Evolutionary conservation across 2,329 filamentous ascomycete species (phyloP).

Genomic region (Hypomyces perniciosus): DNA sequence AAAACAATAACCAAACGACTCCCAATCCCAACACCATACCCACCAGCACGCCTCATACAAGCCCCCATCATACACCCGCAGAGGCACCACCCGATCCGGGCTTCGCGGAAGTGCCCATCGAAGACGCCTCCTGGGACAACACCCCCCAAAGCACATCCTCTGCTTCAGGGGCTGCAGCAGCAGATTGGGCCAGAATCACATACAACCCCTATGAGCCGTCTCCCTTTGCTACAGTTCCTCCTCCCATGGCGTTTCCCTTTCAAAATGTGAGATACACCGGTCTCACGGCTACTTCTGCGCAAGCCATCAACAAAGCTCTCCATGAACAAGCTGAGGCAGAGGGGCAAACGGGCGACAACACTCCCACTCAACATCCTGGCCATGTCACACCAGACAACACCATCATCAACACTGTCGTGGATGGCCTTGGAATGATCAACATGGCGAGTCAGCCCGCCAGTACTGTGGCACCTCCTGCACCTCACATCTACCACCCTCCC

Average conservation of each 20-base stretch:
- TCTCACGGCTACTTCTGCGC: not conserved
- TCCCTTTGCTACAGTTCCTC: not conserved
- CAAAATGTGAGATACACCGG: not conserved
- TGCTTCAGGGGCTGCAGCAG: not conserved
- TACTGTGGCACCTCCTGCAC: not conserved
- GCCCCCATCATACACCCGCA: not conserved
- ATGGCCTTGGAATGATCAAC: not conserved
- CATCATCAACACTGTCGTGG: not conserved
- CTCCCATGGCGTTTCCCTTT: not conserved
- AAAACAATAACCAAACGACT: not conserved
- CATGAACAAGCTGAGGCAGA: not conserved
- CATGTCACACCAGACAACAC: not conserved
- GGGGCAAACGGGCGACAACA: not conserved
- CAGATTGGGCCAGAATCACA: not conserved
- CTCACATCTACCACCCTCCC: not conserved
- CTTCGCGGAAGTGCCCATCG: slow-evolving; percentile 4
- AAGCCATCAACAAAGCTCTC: not conserved
- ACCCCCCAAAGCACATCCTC: not conserved
- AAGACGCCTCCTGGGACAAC: not conserved
- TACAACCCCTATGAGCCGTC: not conserved
- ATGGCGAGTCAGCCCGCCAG: not conserved
- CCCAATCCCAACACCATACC: not conserved
- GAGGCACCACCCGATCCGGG: not conserved
- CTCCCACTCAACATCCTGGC: not conserved
- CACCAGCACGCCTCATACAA: not conserved